A percentile compares a stretch with the other conserved stretches of the same genome.
Evolutionary conservation across 257 asterid genomes (phyloP).

Genomic region (Striga asiatica): DNA sequence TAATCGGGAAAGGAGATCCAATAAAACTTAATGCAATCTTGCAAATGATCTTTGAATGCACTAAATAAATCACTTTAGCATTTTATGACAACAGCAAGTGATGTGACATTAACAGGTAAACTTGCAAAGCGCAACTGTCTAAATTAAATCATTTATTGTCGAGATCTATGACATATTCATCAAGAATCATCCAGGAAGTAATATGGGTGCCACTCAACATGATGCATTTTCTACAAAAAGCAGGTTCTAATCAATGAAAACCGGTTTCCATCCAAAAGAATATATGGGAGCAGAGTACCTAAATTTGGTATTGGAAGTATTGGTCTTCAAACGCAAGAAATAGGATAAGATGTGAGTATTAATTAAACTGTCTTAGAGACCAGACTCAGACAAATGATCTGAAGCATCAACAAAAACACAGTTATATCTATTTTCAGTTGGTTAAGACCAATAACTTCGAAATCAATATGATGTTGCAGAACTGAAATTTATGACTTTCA

Average conservation of each 20-base stretch:
- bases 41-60: background rate
- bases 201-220: background rate
- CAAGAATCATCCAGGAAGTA: background rate
- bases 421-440: no score
- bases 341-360: no score
- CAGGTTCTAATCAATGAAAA: background rate
- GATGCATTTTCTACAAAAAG: background rate
- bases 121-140: background rate
- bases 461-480: no score
- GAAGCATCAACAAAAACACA: no score
- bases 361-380: no score
- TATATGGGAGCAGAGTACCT: background rate
- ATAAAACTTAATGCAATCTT: background rate
- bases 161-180: background rate
- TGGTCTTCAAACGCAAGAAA: no score
- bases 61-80: background rate
- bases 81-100: background rate
- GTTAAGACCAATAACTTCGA: no score
- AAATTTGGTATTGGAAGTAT: background rate
- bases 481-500: no score
- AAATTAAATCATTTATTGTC: background rate
- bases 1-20: background rate
- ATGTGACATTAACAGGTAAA: background rate
- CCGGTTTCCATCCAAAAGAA: background rate
- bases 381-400: background rate